phyloP scores from a whole-genome alignment of 305 asterid species.

The Fraxinus albicans region DNA sequence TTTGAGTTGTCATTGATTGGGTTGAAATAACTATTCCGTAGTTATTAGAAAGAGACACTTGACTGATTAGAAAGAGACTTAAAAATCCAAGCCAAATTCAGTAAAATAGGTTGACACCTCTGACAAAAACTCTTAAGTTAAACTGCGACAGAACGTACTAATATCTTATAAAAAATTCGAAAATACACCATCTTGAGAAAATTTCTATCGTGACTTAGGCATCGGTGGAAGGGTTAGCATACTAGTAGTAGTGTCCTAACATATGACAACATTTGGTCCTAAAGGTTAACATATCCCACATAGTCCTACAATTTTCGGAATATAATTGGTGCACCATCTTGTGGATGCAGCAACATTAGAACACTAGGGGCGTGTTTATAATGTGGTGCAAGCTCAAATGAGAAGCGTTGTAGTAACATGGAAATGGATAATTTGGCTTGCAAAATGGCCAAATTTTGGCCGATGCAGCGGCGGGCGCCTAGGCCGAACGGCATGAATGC shows the following conservation, averaged over 20 bases:
- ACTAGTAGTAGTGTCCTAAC: not conserved
- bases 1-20: not conserved
- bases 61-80: not conserved
- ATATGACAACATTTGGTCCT: not conserved
- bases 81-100: not conserved
- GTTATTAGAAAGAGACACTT: not conserved
- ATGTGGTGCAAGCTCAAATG: constrained; percentile 58
- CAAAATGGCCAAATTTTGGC: constrained; percentile 75
- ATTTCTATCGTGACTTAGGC: not conserved
- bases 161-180: not conserved
- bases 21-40: not conserved
- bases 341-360: constrained; percentile 73
- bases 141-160: not conserved
- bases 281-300: not conserved
- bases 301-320: constrained; percentile 58
- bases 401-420: constrained; percentile 71
- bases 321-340: constrained; percentile 78
- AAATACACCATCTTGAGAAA: not conserved
- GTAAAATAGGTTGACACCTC: not conserved
- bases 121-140: not conserved
- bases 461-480: constrained; percentile 82
- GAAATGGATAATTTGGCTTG: constrained; percentile 76
- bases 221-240: not conserved
- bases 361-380: constrained; percentile 81
- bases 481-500: constrained; percentile 86